These are phyloP conservation scores for Penicillium frequentans DNA, from an alignment of 2,329 filamentous ascomycete genomes.

Conservation along the genomic window DNA sequence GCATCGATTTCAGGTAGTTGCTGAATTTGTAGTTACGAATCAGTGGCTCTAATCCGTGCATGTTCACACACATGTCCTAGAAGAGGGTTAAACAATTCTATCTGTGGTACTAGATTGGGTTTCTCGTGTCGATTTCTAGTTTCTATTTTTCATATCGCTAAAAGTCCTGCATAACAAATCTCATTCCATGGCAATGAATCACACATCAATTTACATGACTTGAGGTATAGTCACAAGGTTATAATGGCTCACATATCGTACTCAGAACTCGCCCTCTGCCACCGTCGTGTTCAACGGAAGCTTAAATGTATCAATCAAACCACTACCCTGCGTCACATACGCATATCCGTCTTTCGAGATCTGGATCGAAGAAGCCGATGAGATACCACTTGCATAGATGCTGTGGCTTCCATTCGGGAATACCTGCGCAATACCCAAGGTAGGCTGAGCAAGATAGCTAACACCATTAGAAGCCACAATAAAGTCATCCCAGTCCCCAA, in stretches of 20 bases:
- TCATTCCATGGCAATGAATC: too few relatives aligned
- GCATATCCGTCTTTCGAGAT: not conserved
- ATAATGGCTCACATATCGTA: not conserved
- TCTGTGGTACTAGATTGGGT: too few relatives aligned
- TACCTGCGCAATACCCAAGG: constrained; percentile 7
- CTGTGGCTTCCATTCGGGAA: constrained; percentile 3
- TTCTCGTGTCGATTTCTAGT: too few relatives aligned
- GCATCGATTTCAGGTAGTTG: too few relatives aligned
- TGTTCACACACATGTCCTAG: too few relatives aligned
- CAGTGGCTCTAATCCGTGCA: too few relatives aligned
- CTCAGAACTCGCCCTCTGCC: not conserved
- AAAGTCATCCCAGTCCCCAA: constrained; percentile 17
- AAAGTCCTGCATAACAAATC: too few relatives aligned
- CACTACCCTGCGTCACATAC: not conserved
- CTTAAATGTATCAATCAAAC: not conserved
- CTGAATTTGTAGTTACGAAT: not conserved
- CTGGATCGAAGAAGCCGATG: constrained; percentile 6
- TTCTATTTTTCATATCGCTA: too few relatives aligned
- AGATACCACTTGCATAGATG: constrained; percentile 6
- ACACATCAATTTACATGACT: not conserved
- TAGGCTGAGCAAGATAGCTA: constrained; percentile 13
- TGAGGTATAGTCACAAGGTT: not conserved
- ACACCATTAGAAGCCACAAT: constrained; percentile 7
- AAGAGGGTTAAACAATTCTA: too few relatives aligned
- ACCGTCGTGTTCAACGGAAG: not conserved